Evolutionary conservation across 2,329 filamentous ascomycete species (phyloP), one percentile per base, ranked within the genome.

Genomic region (Claviceps quebecensis): DNA sequence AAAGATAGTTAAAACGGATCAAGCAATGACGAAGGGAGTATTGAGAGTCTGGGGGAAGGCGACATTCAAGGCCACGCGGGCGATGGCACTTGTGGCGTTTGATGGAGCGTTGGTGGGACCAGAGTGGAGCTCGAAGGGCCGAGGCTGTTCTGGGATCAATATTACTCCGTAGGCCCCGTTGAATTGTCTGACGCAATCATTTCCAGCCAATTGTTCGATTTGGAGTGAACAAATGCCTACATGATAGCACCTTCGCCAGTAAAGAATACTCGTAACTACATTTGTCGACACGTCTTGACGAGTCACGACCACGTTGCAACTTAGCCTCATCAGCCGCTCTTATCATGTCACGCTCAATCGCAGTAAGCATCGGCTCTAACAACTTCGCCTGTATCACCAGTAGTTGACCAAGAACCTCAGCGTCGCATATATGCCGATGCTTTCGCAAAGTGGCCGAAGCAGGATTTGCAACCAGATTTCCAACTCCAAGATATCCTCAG

Each of bases 381-480:
- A 1, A 7, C 22, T 14, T 19, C 5, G 37, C 8, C 5, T 23
- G 14, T 4, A 17, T 29, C 9, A n/a, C 16, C 16, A 29, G 16
- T n/a, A 22, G n/a, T 17, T 37, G 17, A 41, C 34, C 47, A 29
- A 38, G 38, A 14, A 3, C 6, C 22, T 3, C 48, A 70, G 67
- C 61, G 63, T 56, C 65, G 63, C 53, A 61, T 68, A 46, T 69
- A 68, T 59, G 58, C 61, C 48, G 66, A 68, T 52, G 65, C 62
- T 56, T 65, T 69, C 51, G 68, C 73, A 52, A 72, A 72, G 56
- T 86, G 81, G 81, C 82, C 82, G 45, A 75, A 76, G 59, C 81
- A 84, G 60, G 69, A 70, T 53, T 71, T 85, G 45, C 78, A 82
- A 0, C 81, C 81, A 7, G 74, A 81, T 53, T 72, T 76, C 61